These are phyloP conservation scores for Alternaria brassicicola DNA, from an alignment of 2,329 filamentous ascomycete species.

Conservation along the genomic window DNA sequence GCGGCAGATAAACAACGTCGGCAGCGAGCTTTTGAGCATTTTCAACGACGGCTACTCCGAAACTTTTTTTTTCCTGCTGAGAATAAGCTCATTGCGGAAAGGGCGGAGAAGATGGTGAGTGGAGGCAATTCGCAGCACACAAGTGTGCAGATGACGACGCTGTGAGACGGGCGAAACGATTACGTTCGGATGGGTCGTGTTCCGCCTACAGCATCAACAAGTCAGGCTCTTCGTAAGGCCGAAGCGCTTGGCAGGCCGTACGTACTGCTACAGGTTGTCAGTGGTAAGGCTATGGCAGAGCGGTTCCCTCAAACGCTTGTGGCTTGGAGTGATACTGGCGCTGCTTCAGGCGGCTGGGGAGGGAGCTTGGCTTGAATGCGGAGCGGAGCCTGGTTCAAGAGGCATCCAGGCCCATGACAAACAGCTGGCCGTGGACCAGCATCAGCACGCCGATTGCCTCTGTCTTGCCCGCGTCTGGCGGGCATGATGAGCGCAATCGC, in stretches of 20 bases:
- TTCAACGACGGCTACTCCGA: neutral
- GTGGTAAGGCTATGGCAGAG: conserved; percentile 31
- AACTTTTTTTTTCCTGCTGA: neutral
- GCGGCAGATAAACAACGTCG: neutral
- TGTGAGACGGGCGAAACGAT: conserved; percentile 47
- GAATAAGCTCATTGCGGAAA: neutral
- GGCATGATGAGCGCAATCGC: conserved; percentile 9
- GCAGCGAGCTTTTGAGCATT: neutral
- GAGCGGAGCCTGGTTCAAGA: conserved; percentile 17
- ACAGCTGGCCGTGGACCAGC: neutral
- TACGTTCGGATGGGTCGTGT: conserved; percentile 36
- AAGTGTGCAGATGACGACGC: conserved; percentile 30
- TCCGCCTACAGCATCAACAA: conserved; percentile 45
- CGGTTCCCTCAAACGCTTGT: conserved; percentile 39
- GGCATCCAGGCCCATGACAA: conserved; percentile 16
- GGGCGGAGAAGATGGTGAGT: neutral
- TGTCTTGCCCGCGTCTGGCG: conserved; percentile 8
- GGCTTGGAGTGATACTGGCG: conserved; percentile 39
- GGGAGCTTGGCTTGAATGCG: conserved; percentile 21
- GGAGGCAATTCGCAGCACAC: conserved; percentile 28
- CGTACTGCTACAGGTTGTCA: conserved; percentile 31
- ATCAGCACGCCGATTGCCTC: neutral
- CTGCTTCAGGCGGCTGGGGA: conserved; percentile 36
- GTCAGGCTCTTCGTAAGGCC: conserved; percentile 32
- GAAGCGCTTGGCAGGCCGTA: conserved; percentile 30